Conservation (phyloP, 108 stramenopile genomes). For the Skeletonema menzelii region DNA sequence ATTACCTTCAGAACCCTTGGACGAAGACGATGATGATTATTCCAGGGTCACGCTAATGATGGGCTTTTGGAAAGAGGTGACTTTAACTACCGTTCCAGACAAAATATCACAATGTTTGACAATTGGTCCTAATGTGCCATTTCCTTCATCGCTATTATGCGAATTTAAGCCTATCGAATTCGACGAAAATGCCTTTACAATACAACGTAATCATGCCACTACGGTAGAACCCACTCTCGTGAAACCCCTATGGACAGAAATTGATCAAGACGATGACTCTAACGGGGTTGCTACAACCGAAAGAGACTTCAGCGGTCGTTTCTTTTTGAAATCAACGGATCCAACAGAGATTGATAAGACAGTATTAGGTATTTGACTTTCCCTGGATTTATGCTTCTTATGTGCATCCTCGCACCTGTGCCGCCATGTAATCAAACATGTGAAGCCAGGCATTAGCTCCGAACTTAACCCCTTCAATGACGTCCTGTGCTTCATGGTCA, state of each 20-base stretch:
- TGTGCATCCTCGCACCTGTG: slow-evolving; percentile 3
- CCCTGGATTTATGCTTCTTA: not conserved
- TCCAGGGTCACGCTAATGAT: slow-evolving; percentile 59
- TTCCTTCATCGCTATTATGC: slow-evolving; percentile 3
- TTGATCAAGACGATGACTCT: not conserved
- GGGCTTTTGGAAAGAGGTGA: slow-evolving; percentile 52
- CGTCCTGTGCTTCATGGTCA: slow-evolving; percentile 46
- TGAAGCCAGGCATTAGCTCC: slow-evolving; percentile 43
- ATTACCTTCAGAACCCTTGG: slow-evolving; percentile 8
- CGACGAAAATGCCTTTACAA: not conserved
- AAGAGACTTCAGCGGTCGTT: slow-evolving; percentile 24
- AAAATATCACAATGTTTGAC: not conserved
- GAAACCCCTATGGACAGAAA: slow-evolving; percentile 26
- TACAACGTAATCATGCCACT: not conserved
- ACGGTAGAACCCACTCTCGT: not conserved
- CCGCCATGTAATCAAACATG: slow-evolving; percentile 1
- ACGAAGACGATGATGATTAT: slow-evolving; percentile 7
- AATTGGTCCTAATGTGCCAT: slow-evolving; percentile 32
- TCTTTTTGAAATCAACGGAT: slow-evolving; percentile 26
- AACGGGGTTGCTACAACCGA: not conserved
- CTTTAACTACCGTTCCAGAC: not conserved
- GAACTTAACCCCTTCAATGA: slow-evolving; percentile 43
- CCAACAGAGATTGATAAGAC: slow-evolving; percentile 30
- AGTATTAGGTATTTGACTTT: slow-evolving; percentile 14
- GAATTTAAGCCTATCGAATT: slow-evolving; percentile 5